phyloP scores from a whole-genome alignment of 2,329 filamentous ascomycete genomes.

The Teratosphaeria gauchensis region DNA sequence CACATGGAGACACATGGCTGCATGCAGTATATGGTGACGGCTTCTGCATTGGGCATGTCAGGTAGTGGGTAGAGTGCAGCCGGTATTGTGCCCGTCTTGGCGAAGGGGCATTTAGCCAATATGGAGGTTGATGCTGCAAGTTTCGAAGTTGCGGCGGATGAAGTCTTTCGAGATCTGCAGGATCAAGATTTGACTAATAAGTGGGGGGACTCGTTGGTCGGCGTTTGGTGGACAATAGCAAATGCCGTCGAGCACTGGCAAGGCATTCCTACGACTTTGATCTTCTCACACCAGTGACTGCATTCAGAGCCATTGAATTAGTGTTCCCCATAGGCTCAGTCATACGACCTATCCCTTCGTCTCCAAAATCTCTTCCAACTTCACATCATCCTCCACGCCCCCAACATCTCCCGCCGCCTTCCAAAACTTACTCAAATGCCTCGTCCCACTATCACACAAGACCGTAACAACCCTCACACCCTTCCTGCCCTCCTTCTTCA shows the following conservation, averaged over 20 bases:
- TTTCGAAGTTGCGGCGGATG: too few relatives aligned
- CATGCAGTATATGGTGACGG: background rate
- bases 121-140: too few relatives aligned
- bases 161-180: too few relatives aligned
- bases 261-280: slow-evolving; percentile 34
- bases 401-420: slow-evolving; percentile 60
- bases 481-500: slow-evolving; percentile 31
- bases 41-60: background rate
- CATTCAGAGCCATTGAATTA: background rate
- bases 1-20: background rate
- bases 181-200: too few relatives aligned
- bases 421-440: slow-evolving; percentile 81
- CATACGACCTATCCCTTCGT: background rate
- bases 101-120: too few relatives aligned
- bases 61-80: background rate
- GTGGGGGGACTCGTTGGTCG: background rate
- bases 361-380: slow-evolving; percentile 49
- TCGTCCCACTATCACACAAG: slow-evolving; percentile 65
- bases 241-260: background rate
- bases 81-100: too few relatives aligned
- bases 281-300: slow-evolving; percentile 14
- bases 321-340: background rate
- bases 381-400: slow-evolving; percentile 34
- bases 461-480: slow-evolving; percentile 63
- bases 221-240: background rate